Base-by-base conservation (phyloP, 2,329 filamentous ascomycete species). In the Beauveria caledonica region DNA sequence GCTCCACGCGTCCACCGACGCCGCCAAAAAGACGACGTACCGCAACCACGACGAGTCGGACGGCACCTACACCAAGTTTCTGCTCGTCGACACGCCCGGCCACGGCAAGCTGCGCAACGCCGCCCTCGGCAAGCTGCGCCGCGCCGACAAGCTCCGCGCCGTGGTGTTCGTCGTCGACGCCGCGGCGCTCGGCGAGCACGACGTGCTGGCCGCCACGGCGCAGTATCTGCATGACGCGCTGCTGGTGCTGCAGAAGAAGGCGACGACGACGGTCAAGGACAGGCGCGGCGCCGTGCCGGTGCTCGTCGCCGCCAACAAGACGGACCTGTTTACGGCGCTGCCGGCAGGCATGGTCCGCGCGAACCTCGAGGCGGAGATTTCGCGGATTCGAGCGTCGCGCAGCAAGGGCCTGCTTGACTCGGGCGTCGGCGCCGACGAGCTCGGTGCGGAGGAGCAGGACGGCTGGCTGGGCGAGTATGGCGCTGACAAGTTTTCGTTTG, bases 151-250 rank as follows among this genome's bases (percentile, higher is more conserved):
- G 64, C 76, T 93, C 52, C 82, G 82, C 45, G 92, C 88, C 19
- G 78, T 97, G 57, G 81, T 97, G 56, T 99, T 93, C 72, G 77
- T 97, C 64, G 84, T 96, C n/a, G 94, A 99, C 73, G 89, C 92
- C 11, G 86, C 89, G 4, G 83, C 84, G 3, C 76, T 92, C 11
- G 77, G 77, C 19, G 79, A 82, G 60, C 78, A 79, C 54, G 82
- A 85, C 40, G 77, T 78, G 0, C 78, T 97, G 9, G 82, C 86
- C 9, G 85, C 91, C 50, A 84, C 91, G 0, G 92, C 92, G 0
- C 83, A 84, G 55, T 97, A 95, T 70, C 83, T 99, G 13, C 91
- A 97, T 76, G 92, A 97, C 63, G 77, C 95, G 1, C 82, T 99
- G n/a, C 80, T 97, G 3, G 72, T 83, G 3, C 78, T 99, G 62